Base-by-base conservation (phyloP, 768 basidiomycete genomes). In the Punctularia strigosozonata region DNA sequence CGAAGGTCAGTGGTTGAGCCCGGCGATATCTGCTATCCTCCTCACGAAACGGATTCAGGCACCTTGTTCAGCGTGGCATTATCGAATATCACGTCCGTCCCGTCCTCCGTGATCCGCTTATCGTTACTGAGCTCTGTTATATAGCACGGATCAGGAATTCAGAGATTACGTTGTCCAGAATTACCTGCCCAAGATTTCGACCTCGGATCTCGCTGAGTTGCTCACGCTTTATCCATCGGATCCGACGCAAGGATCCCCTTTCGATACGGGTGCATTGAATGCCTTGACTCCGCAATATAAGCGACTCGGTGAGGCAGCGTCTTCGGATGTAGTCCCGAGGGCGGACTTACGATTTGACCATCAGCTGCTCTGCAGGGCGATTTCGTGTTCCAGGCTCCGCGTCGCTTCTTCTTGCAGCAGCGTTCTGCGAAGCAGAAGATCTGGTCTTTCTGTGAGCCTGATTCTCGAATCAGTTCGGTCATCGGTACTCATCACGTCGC, bases 281-380 rank as follows among this genome's bases (percentile, higher is more conserved):
- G 22, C 37, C 10, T 5, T 28, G 32, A 63, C 62, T 2, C 63
- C 64, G 3, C 37, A 68, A 45, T 66, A 50, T 46, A 66, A 66
- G 42, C 59, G 66, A 3, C 41, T 65, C n/a, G n/a, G n/a, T n/a
- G n/a, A n/a, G n/a, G n/a, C n/a, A n/a, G n/a, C n/a, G n/a, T n/a
- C n/a, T n/a, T n/a, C n/a, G n/a, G n/a, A n/a, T n/a, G n/a, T n/a
- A n/a, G n/a, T n/a, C n/a, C n/a, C n/a, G n/a, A n/a, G n/a, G n/a
- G n/a, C n/a, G n/a, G n/a, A n/a, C n/a, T n/a, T n/a, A n/a, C n/a
- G n/a, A n/a, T n/a, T n/a, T n/a, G n/a, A n/a, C n/a, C n/a, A n/a
- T n/a, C n/a, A 4, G 57, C 64, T 1, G 59, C 62, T 0, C 39
- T 63, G 12, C 54, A 54, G 32, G 64, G 65, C 2, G 65, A 68